Conservation (phyloP, 2,329 filamentous ascomycete species). For the Microcyclospora pomicola region DNA sequence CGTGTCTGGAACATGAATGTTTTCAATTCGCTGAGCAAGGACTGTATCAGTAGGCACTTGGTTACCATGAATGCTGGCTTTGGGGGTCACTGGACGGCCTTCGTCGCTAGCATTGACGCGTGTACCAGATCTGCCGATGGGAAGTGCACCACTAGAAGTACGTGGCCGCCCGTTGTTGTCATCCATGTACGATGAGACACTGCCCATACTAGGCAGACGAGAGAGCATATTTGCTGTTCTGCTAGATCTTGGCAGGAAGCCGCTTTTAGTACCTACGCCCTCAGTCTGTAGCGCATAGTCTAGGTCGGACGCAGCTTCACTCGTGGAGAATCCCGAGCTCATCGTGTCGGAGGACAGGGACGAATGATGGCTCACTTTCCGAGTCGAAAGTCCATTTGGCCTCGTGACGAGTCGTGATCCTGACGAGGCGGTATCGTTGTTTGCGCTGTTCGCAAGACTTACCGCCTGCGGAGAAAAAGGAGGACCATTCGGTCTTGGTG, state of each 20-base stretch:
- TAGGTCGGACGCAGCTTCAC: conserved; percentile 59
- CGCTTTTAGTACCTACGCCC: conserved; percentile 47
- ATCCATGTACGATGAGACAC: conserved; percentile 58
- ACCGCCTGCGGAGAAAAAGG: background rate
- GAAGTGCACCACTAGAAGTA: conserved; percentile 10
- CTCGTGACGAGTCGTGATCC: conserved; percentile 25
- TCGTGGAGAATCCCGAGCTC: conserved; percentile 48
- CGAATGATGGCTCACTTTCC: conserved; percentile 44
- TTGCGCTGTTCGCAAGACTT: background rate
- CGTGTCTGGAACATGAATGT: conserved; percentile 81
- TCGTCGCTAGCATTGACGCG: conserved; percentile 40
- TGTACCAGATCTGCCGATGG: conserved; percentile 23
- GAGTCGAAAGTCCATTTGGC: conserved; percentile 42
- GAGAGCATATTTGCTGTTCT: conserved; percentile 46
- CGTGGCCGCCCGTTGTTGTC: conserved; percentile 9
- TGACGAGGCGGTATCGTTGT: background rate
- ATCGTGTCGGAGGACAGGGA: conserved; percentile 43
- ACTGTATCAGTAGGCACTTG: conserved; percentile 60
- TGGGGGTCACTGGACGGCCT: conserved; percentile 59
- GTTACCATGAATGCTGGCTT: conserved; percentile 39
- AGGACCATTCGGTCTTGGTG: no score
- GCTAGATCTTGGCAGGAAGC: conserved; percentile 17
- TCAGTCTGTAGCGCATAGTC: conserved; percentile 77
- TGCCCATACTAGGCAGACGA: conserved; percentile 73
- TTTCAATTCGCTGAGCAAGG: conserved; percentile 74